These are phyloP conservation scores for Aurantiochytrium sp. DNA, from an alignment of 108 stramenopile species.

Conservation along the genomic window DNA sequence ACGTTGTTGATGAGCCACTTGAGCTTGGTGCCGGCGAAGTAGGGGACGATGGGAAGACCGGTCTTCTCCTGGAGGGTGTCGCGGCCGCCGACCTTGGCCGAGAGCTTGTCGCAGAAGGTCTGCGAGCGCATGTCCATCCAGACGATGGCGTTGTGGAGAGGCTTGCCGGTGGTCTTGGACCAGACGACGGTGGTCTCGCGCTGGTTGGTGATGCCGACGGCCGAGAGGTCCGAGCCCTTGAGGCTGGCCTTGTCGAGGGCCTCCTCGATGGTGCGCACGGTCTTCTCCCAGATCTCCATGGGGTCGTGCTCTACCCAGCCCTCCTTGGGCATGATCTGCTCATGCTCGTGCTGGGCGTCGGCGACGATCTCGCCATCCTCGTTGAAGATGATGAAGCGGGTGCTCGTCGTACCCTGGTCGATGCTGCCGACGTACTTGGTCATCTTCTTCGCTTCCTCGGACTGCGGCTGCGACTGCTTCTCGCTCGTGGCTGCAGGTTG, in stretches of 20 bases:
- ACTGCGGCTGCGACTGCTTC: background rate
- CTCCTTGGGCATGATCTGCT: slow-evolving; percentile 72
- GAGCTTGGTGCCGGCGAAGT: slow-evolving; percentile 94
- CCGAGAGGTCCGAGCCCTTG: slow-evolving; percentile 42
- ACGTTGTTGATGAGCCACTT: slow-evolving; percentile 87
- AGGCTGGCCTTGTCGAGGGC: slow-evolving; percentile 5
- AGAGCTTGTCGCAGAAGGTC: slow-evolving; percentile 67
- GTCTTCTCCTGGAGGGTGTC: slow-evolving; percentile 76
- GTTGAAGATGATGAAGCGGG: slow-evolving; percentile 82
- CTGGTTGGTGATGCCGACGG: slow-evolving; percentile 97
- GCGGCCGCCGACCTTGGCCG: slow-evolving; percentile 53
- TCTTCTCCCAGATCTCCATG: slow-evolving; percentile 62
- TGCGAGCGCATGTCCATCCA: slow-evolving; percentile 92
- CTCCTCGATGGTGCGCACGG: background rate
- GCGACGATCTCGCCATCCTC: slow-evolving; percentile 66
- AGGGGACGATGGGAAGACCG: slow-evolving; percentile 86
- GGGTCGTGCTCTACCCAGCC: slow-evolving; percentile 94
- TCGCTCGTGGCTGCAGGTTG: too few relatives aligned
- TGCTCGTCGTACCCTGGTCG: slow-evolving; percentile 92
- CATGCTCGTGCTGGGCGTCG: slow-evolving; percentile 78
- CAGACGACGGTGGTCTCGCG: slow-evolving; percentile 94
- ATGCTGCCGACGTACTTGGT: slow-evolving; percentile 70
- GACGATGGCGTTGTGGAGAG: slow-evolving; percentile 91
- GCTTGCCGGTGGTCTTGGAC: slow-evolving; percentile 78
- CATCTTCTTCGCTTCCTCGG: background rate